Conservation (phyloP, 768 basidiomycete species). For the Mycena vitilis region DNA sequence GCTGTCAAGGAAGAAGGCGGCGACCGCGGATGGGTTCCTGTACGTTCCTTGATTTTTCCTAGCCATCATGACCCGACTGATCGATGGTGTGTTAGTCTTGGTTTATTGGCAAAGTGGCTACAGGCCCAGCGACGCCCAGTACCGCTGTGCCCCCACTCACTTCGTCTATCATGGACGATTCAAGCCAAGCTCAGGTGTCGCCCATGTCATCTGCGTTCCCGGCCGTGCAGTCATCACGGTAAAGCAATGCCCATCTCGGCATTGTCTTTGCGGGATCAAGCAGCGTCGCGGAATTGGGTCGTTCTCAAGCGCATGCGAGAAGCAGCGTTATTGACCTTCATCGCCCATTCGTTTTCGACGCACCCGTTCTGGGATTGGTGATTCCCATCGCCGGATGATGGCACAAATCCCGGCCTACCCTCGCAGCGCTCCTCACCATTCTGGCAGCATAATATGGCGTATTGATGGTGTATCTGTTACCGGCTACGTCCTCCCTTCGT, state of each 20-base stretch:
- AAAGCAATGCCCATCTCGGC: constrained; percentile 24
- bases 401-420: constrained; percentile 1
- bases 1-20: constrained; percentile 95
- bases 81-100: constrained; percentile 68
- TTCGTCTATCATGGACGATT: constrained; percentile 49
- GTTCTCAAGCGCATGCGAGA: constrained; percentile 4
- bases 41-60: constrained; percentile 48
- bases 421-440: constrained; percentile 8
- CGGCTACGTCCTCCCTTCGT: constrained; percentile 17
- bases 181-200: constrained; percentile 67
- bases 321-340: constrained; percentile 8
- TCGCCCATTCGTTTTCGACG: constrained; percentile 21
- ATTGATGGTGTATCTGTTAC: constrained; percentile 26
- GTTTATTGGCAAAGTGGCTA: constrained; percentile 90
- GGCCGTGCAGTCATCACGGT: constrained; percentile 53
- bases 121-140: constrained; percentile 59
- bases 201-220: constrained; percentile 91
- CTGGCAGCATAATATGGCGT: constrained; percentile 22
- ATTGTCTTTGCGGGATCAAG: constrained; percentile 1
- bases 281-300: constrained; percentile 4
- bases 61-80: constrained; percentile 19
- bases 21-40: constrained; percentile 96
- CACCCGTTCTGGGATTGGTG: constrained; percentile 21
- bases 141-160: constrained; percentile 45
- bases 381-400: constrained; percentile 8